phyloP scores from a whole-genome alignment of 768 basidiomycete genomes.

The Mycena haematopus region DNA sequence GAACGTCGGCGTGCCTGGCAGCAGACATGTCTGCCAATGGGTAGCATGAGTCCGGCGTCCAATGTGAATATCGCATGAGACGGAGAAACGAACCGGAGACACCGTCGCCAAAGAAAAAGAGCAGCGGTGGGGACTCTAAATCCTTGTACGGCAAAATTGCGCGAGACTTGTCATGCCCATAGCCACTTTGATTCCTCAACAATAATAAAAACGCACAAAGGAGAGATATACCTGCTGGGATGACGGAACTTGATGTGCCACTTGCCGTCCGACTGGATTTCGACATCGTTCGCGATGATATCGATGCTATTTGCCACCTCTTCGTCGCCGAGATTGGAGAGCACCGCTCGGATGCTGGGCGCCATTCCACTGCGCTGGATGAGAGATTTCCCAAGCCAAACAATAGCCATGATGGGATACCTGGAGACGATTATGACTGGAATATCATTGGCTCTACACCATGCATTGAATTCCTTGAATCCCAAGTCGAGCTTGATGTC shows the following conservation, averaged over 20 bases:
- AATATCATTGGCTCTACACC: conserved; percentile 80
- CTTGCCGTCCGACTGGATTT: conserved; percentile 63
- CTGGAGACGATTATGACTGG: conserved; percentile 95
- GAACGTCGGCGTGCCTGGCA: conserved; percentile 87
- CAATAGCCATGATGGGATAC: conserved; percentile 42
- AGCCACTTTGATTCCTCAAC: conserved; percentile 55
- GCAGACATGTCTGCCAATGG: conserved; percentile 84
- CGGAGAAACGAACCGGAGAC: conserved; percentile 72
- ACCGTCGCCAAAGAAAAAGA: conserved; percentile 98
- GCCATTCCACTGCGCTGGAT: conserved; percentile 80
- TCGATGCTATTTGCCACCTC: conserved; percentile 78
- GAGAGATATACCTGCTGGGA: conserved; percentile 70
- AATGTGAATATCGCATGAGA: no score
- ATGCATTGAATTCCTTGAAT: conserved; percentile 87
- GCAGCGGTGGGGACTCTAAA: conserved; percentile 70
- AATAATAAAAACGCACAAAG: background rate
- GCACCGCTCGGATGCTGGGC: conserved; percentile 89
- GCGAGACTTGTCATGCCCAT: conserved; percentile 95
- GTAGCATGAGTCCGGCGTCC: background rate
- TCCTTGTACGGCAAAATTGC: conserved; percentile 91
- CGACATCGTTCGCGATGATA: conserved; percentile 93
- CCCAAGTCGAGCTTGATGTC: conserved; percentile 88
- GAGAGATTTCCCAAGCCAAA: background rate
- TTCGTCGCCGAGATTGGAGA: conserved; percentile 80
- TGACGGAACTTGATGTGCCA: conserved; percentile 91